Evolutionary conservation across 495 filamentous ascomycete species (phyloP).

Genomic region (Aspergillus indologenus): DNA sequence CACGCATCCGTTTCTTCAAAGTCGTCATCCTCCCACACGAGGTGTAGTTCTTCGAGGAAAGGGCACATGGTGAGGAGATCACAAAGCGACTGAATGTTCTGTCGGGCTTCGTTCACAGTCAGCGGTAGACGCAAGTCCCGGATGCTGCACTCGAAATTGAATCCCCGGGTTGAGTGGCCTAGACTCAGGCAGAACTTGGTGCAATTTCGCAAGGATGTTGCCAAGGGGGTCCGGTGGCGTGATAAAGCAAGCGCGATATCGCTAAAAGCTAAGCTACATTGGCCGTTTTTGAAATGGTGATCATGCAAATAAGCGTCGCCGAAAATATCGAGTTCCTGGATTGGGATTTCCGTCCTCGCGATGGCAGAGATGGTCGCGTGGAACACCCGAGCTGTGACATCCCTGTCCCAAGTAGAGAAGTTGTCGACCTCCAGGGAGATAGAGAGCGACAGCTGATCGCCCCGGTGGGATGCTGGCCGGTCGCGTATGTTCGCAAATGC

Average conservation of each 20-base stretch:
- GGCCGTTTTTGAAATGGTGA: neutral
- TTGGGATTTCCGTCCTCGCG: neutral
- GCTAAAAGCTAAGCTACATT: neutral
- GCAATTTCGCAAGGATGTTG: neutral
- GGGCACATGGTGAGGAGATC: constrained; percentile 1
- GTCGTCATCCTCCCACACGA: constrained; percentile 1
- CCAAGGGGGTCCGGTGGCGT: neutral
- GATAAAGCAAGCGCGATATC: neutral
- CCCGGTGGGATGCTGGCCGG: too few relatives aligned
- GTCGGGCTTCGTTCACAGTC: neutral
- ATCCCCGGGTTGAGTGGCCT: neutral
- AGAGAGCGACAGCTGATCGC: neutral
- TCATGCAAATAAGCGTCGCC: neutral
- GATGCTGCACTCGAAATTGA: neutral
- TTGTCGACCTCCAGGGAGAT: neutral
- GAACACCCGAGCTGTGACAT: neutral
- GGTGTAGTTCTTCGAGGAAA: neutral
- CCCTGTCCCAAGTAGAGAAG: neutral
- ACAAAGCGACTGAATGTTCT: neutral
- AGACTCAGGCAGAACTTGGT: constrained; percentile 1
- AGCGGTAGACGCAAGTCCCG: neutral
- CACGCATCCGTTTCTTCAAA: neutral
- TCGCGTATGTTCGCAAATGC: neutral
- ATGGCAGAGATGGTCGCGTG: too few relatives aligned
- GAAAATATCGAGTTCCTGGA: neutral